phyloP scores from a whole-genome alignment of 345 rosid genomes.

The Pistacia vera region DNA sequence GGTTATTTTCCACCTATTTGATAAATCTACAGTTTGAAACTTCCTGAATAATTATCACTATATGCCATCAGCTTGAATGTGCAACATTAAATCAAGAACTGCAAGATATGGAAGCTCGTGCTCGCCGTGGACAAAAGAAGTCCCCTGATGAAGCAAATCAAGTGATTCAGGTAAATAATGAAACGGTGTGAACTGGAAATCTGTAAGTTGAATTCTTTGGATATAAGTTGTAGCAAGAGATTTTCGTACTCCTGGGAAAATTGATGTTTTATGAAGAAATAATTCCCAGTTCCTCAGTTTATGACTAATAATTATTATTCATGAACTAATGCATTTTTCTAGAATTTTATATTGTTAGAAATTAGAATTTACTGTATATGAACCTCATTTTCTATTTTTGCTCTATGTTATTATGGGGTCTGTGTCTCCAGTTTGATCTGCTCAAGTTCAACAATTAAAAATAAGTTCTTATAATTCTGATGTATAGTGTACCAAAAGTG shows the following conservation, averaged over 20 bases:
- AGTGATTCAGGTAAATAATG: slow-evolving; percentile 72
- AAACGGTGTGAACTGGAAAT: slow-evolving; percentile 3
- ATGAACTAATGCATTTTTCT: background rate
- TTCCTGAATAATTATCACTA: slow-evolving; percentile 24
- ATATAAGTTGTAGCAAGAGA: background rate
- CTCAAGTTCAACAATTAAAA: slow-evolving; percentile 10
- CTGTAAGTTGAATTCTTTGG: slow-evolving; percentile 1
- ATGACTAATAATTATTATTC: background rate
- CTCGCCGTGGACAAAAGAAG: slow-evolving; percentile 90
- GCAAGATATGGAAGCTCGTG: slow-evolving; percentile 89
- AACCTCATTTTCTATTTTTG: background rate
- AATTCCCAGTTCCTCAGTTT: background rate
- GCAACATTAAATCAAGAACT: slow-evolving; percentile 89
- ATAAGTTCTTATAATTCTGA: slow-evolving; percentile 4
- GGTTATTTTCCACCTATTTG: slow-evolving; percentile 7
- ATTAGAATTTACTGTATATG: background rate
- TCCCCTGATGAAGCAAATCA: slow-evolving; percentile 90
- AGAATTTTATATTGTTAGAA: background rate
- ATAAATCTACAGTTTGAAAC: slow-evolving; percentile 11
- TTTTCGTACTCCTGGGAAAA: slow-evolving; percentile 2
- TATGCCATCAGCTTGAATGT: slow-evolving; percentile 71
- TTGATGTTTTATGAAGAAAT: background rate
- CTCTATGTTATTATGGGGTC: slow-evolving; percentile 6
- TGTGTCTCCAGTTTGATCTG: slow-evolving; percentile 13
- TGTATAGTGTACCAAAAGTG: background rate